Evolutionary conservation across 176 grass and related monocot genomes (phyloP), one percentile per base, ranked within the genome.

Genomic region (Triticum monococcum): DNA sequence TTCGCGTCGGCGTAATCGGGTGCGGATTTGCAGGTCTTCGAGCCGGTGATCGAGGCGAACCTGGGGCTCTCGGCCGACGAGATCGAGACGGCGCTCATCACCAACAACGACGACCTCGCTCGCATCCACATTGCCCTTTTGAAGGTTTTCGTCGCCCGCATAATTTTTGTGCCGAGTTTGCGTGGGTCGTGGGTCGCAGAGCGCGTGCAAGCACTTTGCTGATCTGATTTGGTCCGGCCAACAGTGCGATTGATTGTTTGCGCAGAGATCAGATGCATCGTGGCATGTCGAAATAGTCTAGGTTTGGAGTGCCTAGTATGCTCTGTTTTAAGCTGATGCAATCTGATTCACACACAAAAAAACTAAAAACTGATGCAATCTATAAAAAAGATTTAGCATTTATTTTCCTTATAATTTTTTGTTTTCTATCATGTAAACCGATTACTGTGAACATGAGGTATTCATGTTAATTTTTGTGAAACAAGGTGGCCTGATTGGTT

Each of bases 11-110:
- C 11, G 0, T 56, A 77, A 77, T 12, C 20, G 52, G 68, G 13
- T 68, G 43, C 3, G 56, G 48, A 2, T 23, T 65, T 22, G 4
- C 81, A 98, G 96, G 96, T 96, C 56, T 98, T 98, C 59, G 90
- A 95, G 88, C 93, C 90, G 81, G 77, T 98, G 82, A 94, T 98
- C 60, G 14, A 94, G 78, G 82, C 80, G 20, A 79, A 61, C 38
- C 48, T 98, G 73, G 69, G 79, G 32, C 86, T 98, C 4, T 89
- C 96, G 9, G 91, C 96, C 41, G 96, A 95, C 82, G 96, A 98
- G 31, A 92, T 98, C 79, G 96, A 98, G 77, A 84, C 69, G 63
- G 93, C 93, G 30, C 78, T 98, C 84, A 84, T 92, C 75, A 32
- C 65, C 2, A 91, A 81, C 25, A 91, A 94, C 75, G 36, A 63